Percentiles rank a stretch among this genome's conserved stretches.
Evolutionary conservation across 2,329 filamentous ascomycete species (phyloP).

Genomic region (Fusarium solani-melongenae): DNA sequence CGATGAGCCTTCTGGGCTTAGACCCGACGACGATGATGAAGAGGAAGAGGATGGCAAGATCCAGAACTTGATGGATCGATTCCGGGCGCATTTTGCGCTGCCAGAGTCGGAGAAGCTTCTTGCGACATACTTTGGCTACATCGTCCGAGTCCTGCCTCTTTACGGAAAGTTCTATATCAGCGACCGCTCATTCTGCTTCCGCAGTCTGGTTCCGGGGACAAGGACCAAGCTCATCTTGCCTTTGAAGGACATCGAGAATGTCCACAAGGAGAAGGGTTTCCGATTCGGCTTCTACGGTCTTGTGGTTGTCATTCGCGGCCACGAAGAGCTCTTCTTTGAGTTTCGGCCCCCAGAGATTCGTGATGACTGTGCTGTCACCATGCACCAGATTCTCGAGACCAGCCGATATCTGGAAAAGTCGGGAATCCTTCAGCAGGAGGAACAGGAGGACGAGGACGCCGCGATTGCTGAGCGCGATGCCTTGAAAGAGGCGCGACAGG

Average conservation of each 20-base stretch:
- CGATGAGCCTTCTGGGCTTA: conserved; percentile 67
- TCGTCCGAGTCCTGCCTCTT: conserved; percentile 89
- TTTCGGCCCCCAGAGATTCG: conserved; percentile 81
- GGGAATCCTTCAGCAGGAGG: conserved; percentile 72
- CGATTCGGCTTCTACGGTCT: conserved; percentile 90
- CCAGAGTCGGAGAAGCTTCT: conserved; percentile 84
- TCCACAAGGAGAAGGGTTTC: conserved; percentile 95
- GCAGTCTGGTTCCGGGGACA: conserved; percentile 88
- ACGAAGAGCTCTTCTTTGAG: conserved; percentile 97
- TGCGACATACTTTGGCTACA: conserved; percentile 90
- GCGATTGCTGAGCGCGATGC: conserved; percentile 86
- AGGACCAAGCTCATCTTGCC: conserved; percentile 93
- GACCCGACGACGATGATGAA: conserved; percentile 65
- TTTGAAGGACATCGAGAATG: conserved; percentile 90
- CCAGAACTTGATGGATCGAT: conserved; percentile 79
- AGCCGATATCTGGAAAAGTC: conserved; percentile 78
- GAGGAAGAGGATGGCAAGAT: conserved; percentile 72
- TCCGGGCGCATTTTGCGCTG: conserved; percentile 91
- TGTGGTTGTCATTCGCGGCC: conserved; percentile 90
- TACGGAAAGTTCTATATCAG: conserved; percentile 98
- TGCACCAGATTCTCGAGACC: conserved; percentile 81
- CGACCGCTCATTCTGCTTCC: conserved; percentile 88
- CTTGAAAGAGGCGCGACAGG: conserved; percentile 77
- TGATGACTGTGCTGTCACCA: conserved; percentile 88
- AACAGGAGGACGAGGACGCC: conserved; percentile 76